phyloP scores from a whole-genome alignment of 2,329 filamentous ascomycete species.

The Penicillium sp. region DNA sequence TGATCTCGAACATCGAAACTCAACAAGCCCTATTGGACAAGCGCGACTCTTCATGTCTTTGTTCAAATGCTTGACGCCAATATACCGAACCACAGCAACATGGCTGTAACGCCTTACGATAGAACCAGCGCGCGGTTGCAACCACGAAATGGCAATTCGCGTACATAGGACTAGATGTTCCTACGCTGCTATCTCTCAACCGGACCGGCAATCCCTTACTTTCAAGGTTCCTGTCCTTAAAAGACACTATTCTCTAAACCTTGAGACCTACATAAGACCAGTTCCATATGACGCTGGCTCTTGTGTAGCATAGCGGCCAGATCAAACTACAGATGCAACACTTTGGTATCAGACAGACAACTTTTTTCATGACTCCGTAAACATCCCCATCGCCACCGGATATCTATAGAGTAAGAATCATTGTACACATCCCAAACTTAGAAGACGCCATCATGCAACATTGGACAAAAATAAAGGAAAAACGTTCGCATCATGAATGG shows the following conservation, averaged over 20 bases:
- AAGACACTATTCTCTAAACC: neutral
- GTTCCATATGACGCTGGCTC: neutral
- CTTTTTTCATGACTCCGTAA: slow-evolving; percentile 12
- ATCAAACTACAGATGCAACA: slow-evolving; percentile 1
- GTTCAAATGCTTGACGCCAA: neutral
- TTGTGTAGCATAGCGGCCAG: neutral
- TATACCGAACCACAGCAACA: neutral
- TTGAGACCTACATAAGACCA: neutral
- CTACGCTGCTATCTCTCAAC: neutral
- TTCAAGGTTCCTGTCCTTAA: neutral
- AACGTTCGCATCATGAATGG: slow-evolving; percentile 21
- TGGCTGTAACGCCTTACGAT: neutral
- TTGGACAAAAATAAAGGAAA: slow-evolving; percentile 11
- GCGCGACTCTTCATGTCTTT: neutral
- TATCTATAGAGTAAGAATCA: slow-evolving; percentile 21
- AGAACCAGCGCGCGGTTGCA: neutral
- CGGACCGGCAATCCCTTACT: neutral
- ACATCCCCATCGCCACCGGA: slow-evolving; percentile 16
- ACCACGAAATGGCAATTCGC: neutral
- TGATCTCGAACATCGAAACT: neutral
- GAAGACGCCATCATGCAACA: slow-evolving; percentile 19
- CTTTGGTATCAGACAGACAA: slow-evolving; percentile 1
- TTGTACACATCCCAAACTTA: slow-evolving; percentile 21
- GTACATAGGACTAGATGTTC: neutral
- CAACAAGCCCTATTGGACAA: neutral